Base-by-base conservation (phyloP, 192 early-diverging fungal genomes). In the Obelidium mucronatum region DNA sequence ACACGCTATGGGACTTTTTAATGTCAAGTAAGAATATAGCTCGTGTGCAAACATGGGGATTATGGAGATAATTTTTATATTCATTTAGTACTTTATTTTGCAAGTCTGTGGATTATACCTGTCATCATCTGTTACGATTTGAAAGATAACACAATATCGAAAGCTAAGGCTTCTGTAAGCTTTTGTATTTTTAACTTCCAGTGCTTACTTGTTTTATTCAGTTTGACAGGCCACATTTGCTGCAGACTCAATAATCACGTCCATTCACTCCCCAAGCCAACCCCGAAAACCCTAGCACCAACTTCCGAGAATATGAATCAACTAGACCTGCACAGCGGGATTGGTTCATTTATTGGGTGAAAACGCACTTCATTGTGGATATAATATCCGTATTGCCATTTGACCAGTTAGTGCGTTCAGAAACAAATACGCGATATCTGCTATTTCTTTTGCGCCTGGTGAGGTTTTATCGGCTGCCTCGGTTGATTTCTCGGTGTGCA, bases 231-330 rank as follows among this genome's bases (percentile, higher is more conserved):
- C n/a, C n/a, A n/a, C n/a, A n/a, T n/a, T n/a, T n/a, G n/a, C n/a
- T n/a, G n/a, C n/a, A n/a, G n/a, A n/a, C n/a, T n/a, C n/a, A n/a
- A n/a, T n/a, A n/a, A n/a, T n/a, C n/a, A n/a, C n/a, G n/a, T n/a
- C n/a, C n/a, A n/a, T 51, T 67, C 40, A 67, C 66, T 52, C 66
- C 66, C 17, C 66, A 67, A 67, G 22, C 66, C 48, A 51, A 51
- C 11, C 15, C 17, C 33, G 22, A 51, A 42, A 6, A 51, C 44
- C 66, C 6, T 42, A 13, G 6, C 33, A 5, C 34, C 11, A 67
- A 26, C 40, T 67, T 67, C 22, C 66, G 30, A 42, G 66, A 67
- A 67, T 67, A 67, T 31, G 66, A 67, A 36, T 67, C 66, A 3
- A 35, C 63, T 37, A 24, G 63, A 39, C 63, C 63, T 1, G 13